phyloP scores from a whole-genome alignment of 805 yeast species.

The Saturnispora hagleri region DNA sequence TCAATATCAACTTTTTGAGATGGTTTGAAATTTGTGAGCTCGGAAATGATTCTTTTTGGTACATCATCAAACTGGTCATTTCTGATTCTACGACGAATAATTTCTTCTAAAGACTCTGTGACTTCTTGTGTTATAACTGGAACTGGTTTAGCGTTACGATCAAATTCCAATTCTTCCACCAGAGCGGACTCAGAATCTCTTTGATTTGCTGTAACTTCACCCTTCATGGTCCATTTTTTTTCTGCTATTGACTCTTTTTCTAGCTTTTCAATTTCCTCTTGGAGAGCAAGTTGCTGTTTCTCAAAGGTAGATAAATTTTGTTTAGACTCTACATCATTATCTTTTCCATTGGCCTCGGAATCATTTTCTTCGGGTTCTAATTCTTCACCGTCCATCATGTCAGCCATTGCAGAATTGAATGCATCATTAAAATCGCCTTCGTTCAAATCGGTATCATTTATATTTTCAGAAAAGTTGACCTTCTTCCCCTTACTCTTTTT shows the following conservation, averaged over 20 bases:
- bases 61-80: conserved; percentile 76
- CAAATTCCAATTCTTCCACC: conserved; percentile 79
- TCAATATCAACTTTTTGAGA: conserved; percentile 54
- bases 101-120: conserved; percentile 79
- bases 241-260: conserved; percentile 86
- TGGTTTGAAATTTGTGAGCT: conserved; percentile 52
- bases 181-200: conserved; percentile 80
- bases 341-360: conserved; percentile 27
- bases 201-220: conserved; percentile 76
- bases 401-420: conserved; percentile 52
- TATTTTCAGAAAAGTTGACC: conserved; percentile 9
- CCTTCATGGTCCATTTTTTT: conserved; percentile 89
- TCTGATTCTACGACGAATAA: conserved; percentile 74
- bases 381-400: conserved; percentile 41
- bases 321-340: conserved; percentile 7
- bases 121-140: conserved; percentile 88
- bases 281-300: conserved; percentile 69
- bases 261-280: conserved; percentile 64
- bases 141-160: conserved; percentile 89
- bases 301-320: conserved; percentile 64
- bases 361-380: conserved; percentile 20
- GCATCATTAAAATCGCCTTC: conserved; percentile 59
- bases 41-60: conserved; percentile 60
- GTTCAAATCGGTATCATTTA: conserved; percentile 34
- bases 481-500: conserved; percentile 9